Evolutionary conservation across 306 rosid species (phyloP).

Genomic region (Quercus berberidifolia): DNA sequence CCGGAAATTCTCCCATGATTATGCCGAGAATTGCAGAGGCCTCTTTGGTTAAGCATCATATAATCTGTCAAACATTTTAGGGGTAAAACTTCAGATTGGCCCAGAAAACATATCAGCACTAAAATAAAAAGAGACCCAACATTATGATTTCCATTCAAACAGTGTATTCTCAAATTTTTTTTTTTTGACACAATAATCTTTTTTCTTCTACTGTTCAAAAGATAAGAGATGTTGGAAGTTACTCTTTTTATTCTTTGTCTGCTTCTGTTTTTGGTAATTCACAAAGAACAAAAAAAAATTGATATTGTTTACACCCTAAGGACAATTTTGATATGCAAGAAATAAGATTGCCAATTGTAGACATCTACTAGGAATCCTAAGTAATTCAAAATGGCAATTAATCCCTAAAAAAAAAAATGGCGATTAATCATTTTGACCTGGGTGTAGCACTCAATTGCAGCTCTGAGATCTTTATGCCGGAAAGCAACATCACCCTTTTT

Average conservation of each 20-base stretch:
- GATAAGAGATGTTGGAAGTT: background rate
- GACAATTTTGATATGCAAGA: background rate
- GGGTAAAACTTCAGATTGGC: background rate
- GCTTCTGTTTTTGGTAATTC: background rate
- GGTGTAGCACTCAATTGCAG: slow-evolving; percentile 72
- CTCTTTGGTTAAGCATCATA: background rate
- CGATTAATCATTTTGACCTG: slow-evolving; percentile 41
- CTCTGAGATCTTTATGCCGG: slow-evolving; percentile 66
- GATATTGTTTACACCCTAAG: background rate
- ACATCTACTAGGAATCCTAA: background rate
- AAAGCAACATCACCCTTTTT: slow-evolving; percentile 88
- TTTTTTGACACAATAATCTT: background rate
- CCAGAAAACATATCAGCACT: background rate
- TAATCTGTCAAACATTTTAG: background rate
- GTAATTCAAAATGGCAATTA: slow-evolving; percentile 9
- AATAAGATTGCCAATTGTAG: slow-evolving; percentile 2
- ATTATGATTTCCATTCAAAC: background rate
- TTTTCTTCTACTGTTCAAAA: background rate
- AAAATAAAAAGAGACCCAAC: background rate
- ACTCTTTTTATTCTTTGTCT: background rate
- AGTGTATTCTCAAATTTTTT: background rate
- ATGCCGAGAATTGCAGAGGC: background rate
- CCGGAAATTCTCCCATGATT: slow-evolving; percentile 6
- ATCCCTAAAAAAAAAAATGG: too few species aligned
- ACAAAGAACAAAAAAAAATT: background rate